These are phyloP conservation scores for Auricularia cornea DNA, from an alignment of 768 basidiomycete species.

Conservation along the genomic window DNA sequence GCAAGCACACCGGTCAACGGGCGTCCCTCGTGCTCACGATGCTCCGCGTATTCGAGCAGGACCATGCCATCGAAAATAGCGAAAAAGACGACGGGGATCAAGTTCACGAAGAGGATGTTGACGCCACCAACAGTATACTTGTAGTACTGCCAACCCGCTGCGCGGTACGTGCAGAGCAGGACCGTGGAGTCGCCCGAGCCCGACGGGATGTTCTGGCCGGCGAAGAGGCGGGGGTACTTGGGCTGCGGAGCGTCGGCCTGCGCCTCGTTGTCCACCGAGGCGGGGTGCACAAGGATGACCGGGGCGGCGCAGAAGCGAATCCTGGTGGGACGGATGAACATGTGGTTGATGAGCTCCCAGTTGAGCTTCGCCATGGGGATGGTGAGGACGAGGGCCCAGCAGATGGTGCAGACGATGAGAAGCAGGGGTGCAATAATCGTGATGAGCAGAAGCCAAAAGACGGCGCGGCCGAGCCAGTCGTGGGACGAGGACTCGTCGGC, in stretches of 20 bases:
- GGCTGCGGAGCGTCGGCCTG: conserved; percentile 14
- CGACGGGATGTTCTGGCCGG: conserved; percentile 84
- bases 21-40: conserved; percentile 42
- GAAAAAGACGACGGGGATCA: conserved; percentile 88
- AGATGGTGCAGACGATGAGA: conserved; percentile 77
- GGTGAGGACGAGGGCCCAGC: conserved; percentile 93
- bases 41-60: conserved; percentile 62
- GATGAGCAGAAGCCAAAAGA: conserved; percentile 75
- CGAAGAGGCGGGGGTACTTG: conserved; percentile 64
- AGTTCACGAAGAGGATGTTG: conserved; percentile 96
- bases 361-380: conserved; percentile 97
- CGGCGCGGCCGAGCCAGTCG: conserved; percentile 59
- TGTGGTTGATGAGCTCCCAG: conserved; percentile 85
- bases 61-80: conserved; percentile 91
- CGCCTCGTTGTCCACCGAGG: conserved; percentile 6
- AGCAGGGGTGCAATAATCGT: conserved; percentile 81
- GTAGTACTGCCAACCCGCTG: conserved; percentile 86
- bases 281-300: conserved; percentile 50
- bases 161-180: conserved; percentile 89
- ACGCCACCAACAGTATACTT: conserved; percentile 99
- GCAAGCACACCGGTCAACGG: conserved; percentile 58
- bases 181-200: conserved; percentile 80
- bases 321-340: conserved; percentile 68
- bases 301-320: conserved; percentile 94
- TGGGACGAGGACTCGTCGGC: conserved; percentile 13